Evolutionary conservation across 768 basidiomycete genomes (phyloP), one percentile per base, ranked within the genome.

Genomic region (Lactifluus subvellereus): DNA sequence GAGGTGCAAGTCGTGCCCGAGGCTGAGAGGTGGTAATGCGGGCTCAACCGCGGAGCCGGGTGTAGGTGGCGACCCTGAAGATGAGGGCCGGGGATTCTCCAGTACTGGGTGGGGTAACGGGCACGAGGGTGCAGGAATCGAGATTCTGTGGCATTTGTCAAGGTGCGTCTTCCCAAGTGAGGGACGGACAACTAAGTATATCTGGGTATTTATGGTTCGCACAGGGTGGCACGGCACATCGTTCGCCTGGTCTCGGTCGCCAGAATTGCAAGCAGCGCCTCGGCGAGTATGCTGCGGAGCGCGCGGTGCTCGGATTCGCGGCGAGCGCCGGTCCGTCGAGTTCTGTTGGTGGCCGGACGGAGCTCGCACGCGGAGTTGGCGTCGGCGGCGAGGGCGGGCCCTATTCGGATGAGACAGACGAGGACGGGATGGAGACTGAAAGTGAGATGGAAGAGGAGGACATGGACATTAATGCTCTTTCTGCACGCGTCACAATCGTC

Each of bases 21-120:
- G 10, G 70, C 68, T 80, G 82, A 63, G 75, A 63, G 79, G 56
- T 80, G 80, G 79, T n/a, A 77, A 77, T 51, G 69, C 72, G 63
- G 80, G 79, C 3, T 71, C 72, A 33, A 20, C 59, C 7, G 54
- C 43, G 22, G 66, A 61, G 37, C 35, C 35, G 11, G 68, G 61
- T 4, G 35, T 53, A 11, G 61, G 52, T 6, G 62, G 54, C 14
- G 71, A 70, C 58, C 74, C 72, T 8, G 79, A 80, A 45, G 83
- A 87, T 61, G 86, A 87, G 67, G 85, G 85, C 33, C 73, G 85
- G 53, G 76, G 79, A 10, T 73, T 88, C 67, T 75, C 80, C n/a
- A 88, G 86, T 72, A 84, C 82, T 9, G 82, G 82, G 0, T 89
- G 89, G 89, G 87, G 88, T n/a, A 83, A 81, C 66, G 84, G 85